A percentile compares a stretch with the other conserved stretches of the same genome.
Conservation (phyloP, 2,329 filamentous ascomycete genomes). For the Akanthomyces lecanii region DNA sequence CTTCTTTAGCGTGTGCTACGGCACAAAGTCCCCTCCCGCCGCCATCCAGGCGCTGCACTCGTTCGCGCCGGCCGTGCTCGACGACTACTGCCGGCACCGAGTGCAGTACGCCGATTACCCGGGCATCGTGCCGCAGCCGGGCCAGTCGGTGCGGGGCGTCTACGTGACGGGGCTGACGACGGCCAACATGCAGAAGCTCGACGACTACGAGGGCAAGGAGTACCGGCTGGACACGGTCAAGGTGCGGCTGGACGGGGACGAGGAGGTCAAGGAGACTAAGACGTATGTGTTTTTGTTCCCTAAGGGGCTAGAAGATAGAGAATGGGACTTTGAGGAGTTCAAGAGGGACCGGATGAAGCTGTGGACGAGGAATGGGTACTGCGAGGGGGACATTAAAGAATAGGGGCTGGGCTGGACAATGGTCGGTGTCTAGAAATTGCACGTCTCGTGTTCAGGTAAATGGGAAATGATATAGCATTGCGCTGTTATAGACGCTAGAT, state of each 20-base stretch:
- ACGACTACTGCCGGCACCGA: slow-evolving; percentile 65
- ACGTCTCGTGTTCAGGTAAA: not conserved
- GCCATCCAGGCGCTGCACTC: slow-evolving; percentile 52
- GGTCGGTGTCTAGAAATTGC: not conserved
- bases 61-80: slow-evolving; percentile 71
- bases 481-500: no score
- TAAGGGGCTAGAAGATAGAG: slow-evolving; percentile 58
- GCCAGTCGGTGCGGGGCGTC: slow-evolving; percentile 65
- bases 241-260: slow-evolving; percentile 39
- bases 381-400: slow-evolving; percentile 23
- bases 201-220: slow-evolving; percentile 75
- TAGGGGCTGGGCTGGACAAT: not conserved
- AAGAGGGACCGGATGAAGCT: slow-evolving; percentile 62
- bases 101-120: slow-evolving; percentile 75
- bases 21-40: slow-evolving; percentile 44
- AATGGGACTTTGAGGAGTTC: slow-evolving; percentile 90
- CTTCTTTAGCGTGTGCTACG: slow-evolving; percentile 80
- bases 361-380: slow-evolving; percentile 49
- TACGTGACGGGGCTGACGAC: slow-evolving; percentile 75
- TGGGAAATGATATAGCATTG: no score
- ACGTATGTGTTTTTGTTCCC: slow-evolving; percentile 61
- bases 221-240: slow-evolving; percentile 53
- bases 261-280: slow-evolving; percentile 29
- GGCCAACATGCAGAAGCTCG: slow-evolving; percentile 69
- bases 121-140: slow-evolving; percentile 58